A percentile compares a stretch with the other conserved stretches of the same genome.
These are phyloP conservation scores for Dactylellina parvicollis DNA, from an alignment of 2,329 filamentous ascomycete species.

Conservation along the genomic window DNA sequence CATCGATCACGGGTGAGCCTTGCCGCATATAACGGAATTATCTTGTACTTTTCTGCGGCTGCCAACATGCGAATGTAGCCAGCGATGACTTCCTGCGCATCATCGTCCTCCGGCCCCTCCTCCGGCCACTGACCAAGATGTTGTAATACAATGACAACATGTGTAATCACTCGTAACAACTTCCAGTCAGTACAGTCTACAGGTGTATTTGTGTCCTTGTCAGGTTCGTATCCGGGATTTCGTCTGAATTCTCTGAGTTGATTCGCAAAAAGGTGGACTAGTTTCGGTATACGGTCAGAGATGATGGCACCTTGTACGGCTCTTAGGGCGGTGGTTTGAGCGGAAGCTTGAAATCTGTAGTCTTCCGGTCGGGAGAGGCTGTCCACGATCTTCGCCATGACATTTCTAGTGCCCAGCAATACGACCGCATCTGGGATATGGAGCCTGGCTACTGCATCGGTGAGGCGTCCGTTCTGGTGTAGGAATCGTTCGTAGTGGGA, in stretches of 20 bases:
- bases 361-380: slow-evolving; percentile 46
- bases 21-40: slow-evolving; percentile 88
- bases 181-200: slow-evolving; percentile 60
- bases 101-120: slow-evolving; percentile 59
- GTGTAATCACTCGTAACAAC: slow-evolving; percentile 72
- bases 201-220: slow-evolving; percentile 63
- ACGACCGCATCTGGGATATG: slow-evolving; percentile 71
- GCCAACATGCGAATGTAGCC: slow-evolving; percentile 84
- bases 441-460: slow-evolving; percentile 68
- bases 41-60: slow-evolving; percentile 75
- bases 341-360: slow-evolving; percentile 64
- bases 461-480: slow-evolving; percentile 67
- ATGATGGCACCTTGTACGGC: slow-evolving; percentile 80
- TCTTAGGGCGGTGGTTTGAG: slow-evolving; percentile 72
- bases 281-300: slow-evolving; percentile 61
- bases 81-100: slow-evolving; percentile 76
- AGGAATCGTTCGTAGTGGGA: slow-evolving; percentile 81
- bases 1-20: slow-evolving; percentile 73
- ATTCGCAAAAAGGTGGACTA: slow-evolving; percentile 55
- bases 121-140: slow-evolving; percentile 67
- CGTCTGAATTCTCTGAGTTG: slow-evolving; percentile 63
- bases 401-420: slow-evolving; percentile 64
- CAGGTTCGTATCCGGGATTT: slow-evolving; percentile 63
- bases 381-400: slow-evolving; percentile 67
- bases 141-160: slow-evolving; percentile 76